These are phyloP conservation scores for Babesia divergens DNA, from an alignment of 169 alveolate species.

Conservation along the genomic window DNA sequence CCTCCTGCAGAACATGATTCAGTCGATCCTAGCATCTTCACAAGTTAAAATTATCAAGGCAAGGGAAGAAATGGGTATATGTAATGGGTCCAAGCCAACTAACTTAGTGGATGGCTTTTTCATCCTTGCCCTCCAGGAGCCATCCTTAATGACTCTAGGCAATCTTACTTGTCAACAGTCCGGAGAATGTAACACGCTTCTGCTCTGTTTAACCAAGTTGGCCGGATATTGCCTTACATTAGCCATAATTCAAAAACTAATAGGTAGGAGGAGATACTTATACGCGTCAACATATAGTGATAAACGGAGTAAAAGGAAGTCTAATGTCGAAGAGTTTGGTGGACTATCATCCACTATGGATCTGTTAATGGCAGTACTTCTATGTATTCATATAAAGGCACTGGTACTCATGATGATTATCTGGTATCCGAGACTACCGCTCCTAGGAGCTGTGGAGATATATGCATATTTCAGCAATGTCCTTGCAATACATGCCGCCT, in stretches of 20 bases:
- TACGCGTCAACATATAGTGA: not conserved
- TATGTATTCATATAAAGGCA: slow-evolving; percentile 51
- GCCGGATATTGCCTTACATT: slow-evolving; percentile 22
- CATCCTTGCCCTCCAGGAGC: slow-evolving; percentile 18
- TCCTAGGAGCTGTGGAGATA: slow-evolving; percentile 37
- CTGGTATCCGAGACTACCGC: slow-evolving; percentile 49
- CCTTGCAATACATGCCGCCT: slow-evolving; percentile 24
- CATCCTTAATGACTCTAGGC: slow-evolving; percentile 4
- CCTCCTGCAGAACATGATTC: slow-evolving; percentile 22
- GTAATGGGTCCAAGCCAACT: not conserved
- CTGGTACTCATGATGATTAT: slow-evolving; percentile 57
- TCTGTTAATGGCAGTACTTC: slow-evolving; percentile 17
- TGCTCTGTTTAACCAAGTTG: slow-evolving; percentile 5
- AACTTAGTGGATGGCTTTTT: slow-evolving; percentile 15
- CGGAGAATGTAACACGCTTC: slow-evolving; percentile 20
- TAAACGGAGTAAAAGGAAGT: not conserved
- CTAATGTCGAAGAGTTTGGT: not conserved
- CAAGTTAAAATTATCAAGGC: slow-evolving; percentile 17
- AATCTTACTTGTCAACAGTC: slow-evolving; percentile 3
- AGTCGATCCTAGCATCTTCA: slow-evolving; percentile 23
- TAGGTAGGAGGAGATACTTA: not conserved
- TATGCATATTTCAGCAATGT: slow-evolving; percentile 41
- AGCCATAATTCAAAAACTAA: not conserved
- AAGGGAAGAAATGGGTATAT: slow-evolving; percentile 25
- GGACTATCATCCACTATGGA: slow-evolving; percentile 3